Percentiles rank a stretch among this genome's conserved stretches.
phyloP scores from a whole-genome alignment of 495 filamentous ascomycete species.

The Podospora pseudocomata region DNA sequence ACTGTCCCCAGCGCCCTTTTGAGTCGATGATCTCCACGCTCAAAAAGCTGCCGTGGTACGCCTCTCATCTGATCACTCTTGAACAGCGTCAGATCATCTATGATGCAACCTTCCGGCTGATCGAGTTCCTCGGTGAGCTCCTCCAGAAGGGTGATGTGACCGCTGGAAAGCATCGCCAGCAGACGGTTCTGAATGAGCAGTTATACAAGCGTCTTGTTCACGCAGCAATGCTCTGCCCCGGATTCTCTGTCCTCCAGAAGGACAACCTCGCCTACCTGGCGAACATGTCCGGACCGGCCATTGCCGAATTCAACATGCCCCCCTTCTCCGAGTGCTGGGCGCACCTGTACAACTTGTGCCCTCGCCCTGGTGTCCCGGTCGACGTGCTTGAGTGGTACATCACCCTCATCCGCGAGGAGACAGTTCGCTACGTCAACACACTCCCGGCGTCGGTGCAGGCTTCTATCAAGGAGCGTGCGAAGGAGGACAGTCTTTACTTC shows the following conservation, averaged over 20 bases:
- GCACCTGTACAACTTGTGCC: slow-evolving; percentile 38
- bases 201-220: slow-evolving; percentile 57
- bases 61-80: slow-evolving; percentile 58
- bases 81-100: slow-evolving; percentile 59
- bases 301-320: slow-evolving; percentile 35
- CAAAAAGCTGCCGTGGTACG: slow-evolving; percentile 72
- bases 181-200: slow-evolving; percentile 45
- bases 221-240: slow-evolving; percentile 58
- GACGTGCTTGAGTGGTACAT: slow-evolving; percentile 55
- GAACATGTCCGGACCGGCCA: slow-evolving; percentile 20
- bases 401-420: slow-evolving; percentile 47
- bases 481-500: slow-evolving; percentile 39
- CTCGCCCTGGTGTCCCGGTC: slow-evolving; percentile 36
- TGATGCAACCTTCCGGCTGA: slow-evolving; percentile 46
- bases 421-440: slow-evolving; percentile 24
- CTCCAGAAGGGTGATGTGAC: slow-evolving; percentile 12
- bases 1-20: slow-evolving; percentile 67
- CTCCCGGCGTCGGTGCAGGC: slow-evolving; percentile 13
- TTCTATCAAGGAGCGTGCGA: slow-evolving; percentile 20
- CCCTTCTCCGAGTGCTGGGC: slow-evolving; percentile 39
- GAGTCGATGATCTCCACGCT: slow-evolving; percentile 74
- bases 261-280: slow-evolving; percentile 43
- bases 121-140: slow-evolving; percentile 27
- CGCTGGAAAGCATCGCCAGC: slow-evolving; percentile 31
- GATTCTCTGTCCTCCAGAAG: slow-evolving; percentile 61